Conservation (phyloP, 805 yeast genomes). For the Brettanomyces custersianus region DNA sequence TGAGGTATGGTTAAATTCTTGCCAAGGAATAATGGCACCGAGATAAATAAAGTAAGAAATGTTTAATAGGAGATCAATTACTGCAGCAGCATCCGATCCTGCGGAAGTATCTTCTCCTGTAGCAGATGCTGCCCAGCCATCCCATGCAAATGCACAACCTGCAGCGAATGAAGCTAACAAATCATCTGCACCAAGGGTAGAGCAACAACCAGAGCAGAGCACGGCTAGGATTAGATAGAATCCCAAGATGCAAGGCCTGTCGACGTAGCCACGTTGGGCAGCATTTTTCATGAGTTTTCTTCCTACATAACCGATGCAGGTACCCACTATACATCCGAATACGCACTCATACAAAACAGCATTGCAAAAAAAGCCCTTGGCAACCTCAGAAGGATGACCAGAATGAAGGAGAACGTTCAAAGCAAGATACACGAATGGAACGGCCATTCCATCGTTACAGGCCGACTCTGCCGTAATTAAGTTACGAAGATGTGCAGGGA, state of each 20-base stretch:
- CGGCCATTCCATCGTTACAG: slow-evolving; percentile 64
- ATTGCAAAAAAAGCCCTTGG: slow-evolving; percentile 50
- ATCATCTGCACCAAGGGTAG: slow-evolving; percentile 65
- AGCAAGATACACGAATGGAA: slow-evolving; percentile 58
- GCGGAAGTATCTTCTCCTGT: too few relatives aligned
- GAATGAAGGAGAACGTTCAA: slow-evolving; percentile 42
- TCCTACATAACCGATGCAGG: slow-evolving; percentile 38
- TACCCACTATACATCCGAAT: slow-evolving; percentile 45
- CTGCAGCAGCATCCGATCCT: slow-evolving; percentile 52
- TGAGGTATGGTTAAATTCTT: slow-evolving; percentile 35
- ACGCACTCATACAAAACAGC: slow-evolving; percentile 54
- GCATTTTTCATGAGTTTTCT: slow-evolving; percentile 42
- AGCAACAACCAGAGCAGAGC: slow-evolving; percentile 49
- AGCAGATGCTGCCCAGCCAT: slow-evolving; percentile 48
- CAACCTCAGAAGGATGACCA: slow-evolving; percentile 38
- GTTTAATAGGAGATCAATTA: slow-evolving; percentile 52
- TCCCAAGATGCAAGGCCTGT: slow-evolving; percentile 46
- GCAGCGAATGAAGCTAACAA: slow-evolving; percentile 63
- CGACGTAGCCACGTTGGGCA: slow-evolving; percentile 40
- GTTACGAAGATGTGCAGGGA: slow-evolving; percentile 48
- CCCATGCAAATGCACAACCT: slow-evolving; percentile 64
- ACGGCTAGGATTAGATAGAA: slow-evolving; percentile 43
- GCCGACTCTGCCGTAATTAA: slow-evolving; percentile 64
- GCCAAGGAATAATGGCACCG: slow-evolving; percentile 66
- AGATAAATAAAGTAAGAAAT: slow-evolving; percentile 57